Evolutionary conservation across 1,284 basidiomycete genomes (phyloP).

Genomic region (Ceratobasidium sp.): DNA sequence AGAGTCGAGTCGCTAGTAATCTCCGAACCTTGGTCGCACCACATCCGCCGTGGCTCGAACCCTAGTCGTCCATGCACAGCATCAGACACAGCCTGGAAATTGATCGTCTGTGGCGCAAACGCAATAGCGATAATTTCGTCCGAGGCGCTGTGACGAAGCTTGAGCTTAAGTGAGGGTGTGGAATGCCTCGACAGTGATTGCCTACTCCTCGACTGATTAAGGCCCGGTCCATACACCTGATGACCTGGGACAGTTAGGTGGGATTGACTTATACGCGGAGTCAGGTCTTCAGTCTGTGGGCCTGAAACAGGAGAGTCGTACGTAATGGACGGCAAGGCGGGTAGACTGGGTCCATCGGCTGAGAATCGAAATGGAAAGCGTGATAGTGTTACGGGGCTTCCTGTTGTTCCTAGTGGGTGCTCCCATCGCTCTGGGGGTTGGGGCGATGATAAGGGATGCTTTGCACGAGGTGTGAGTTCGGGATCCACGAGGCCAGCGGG

Average conservation of each 20-base stretch:
- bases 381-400: conserved; percentile 26
- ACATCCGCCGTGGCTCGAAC: conserved; percentile 18
- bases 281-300: background rate
- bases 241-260: background rate
- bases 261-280: background rate
- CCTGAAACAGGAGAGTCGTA: background rate
- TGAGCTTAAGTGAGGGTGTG: conserved; percentile 20
- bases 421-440: conserved; percentile 2
- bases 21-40: conserved; percentile 2
- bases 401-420: background rate
- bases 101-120: conserved; percentile 27
- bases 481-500: conserved; percentile 15
- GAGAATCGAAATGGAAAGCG: conserved; percentile 35
- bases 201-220: background rate
- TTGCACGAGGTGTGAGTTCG: conserved; percentile 14
- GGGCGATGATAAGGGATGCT: background rate
- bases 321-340: background rate
- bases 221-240: conserved; percentile 7
- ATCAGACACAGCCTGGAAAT: conserved; percentile 20
- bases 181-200: conserved; percentile 14
- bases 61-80: conserved; percentile 23
- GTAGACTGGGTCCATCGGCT: conserved; percentile 1
- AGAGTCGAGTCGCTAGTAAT: conserved; percentile 12
- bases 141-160: conserved; percentile 20
- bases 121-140: conserved; percentile 31